A percentile compares a stretch with the other conserved stretches of the same genome.
phyloP scores from a whole-genome alignment of 2,329 filamentous ascomycete species.

The Penicillium verrucosum region DNA sequence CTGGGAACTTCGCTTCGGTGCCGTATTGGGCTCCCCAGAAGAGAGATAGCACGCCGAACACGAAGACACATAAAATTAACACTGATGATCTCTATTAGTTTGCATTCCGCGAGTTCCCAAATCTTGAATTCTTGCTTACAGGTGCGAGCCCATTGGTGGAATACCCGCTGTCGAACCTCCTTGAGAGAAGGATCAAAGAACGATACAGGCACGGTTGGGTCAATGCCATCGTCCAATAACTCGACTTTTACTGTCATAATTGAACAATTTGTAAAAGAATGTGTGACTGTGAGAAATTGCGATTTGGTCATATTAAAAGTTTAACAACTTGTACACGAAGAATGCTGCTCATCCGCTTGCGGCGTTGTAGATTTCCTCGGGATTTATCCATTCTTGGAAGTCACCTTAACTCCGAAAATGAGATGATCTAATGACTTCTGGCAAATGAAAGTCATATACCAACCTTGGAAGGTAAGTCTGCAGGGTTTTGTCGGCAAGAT shows the following conservation, averaged over 20 bases:
- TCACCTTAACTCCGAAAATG: conserved; percentile 4
- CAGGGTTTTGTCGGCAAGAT: too few relatives aligned
- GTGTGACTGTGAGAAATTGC: background rate
- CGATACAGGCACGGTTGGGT: conserved; percentile 22
- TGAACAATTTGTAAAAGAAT: too few relatives aligned
- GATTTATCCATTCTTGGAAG: conserved; percentile 5
- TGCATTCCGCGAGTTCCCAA: background rate
- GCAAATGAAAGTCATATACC: background rate
- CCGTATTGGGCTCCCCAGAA: conserved; percentile 60
- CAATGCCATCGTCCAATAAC: background rate
- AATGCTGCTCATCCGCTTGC: conserved; percentile 7
- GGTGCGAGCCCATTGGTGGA: conserved; percentile 25
- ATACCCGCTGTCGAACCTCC: conserved; percentile 19
- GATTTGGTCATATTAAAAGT: background rate
- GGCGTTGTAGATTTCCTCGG: conserved; percentile 5
- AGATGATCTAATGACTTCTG: background rate
- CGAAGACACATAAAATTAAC: conserved; percentile 52
- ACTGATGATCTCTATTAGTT: conserved; percentile 18
- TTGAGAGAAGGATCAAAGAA: conserved; percentile 28
- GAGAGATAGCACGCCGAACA: conserved; percentile 55
- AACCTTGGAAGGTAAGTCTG: too few relatives aligned
- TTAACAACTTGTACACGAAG: background rate
- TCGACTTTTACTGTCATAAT: background rate
- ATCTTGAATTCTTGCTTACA: conserved; percentile 10
- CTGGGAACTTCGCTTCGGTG: conserved; percentile 48